Conservation (phyloP, 495 filamentous ascomycete species). For the Penicillium lividum region DNA sequence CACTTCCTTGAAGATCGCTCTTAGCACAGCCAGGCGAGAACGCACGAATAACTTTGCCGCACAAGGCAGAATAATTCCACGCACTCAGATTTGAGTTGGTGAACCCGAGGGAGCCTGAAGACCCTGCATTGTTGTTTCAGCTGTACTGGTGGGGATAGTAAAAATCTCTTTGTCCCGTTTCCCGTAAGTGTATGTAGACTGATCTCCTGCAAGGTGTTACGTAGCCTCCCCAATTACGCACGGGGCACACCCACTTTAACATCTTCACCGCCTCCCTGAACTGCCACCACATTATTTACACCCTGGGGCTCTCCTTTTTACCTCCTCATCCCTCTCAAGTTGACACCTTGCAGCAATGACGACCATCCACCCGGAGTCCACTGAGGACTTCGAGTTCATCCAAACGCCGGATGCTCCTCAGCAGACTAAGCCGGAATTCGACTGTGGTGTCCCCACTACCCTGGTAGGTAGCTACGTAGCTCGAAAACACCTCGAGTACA, state of each 20-base stretch:
- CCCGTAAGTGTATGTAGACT: too few species aligned
- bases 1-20: conserved; percentile 28
- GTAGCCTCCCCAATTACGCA: conserved; percentile 10
- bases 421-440: conserved; percentile 38
- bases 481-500: not conserved
- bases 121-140: not conserved
- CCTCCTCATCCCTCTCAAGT: conserved; percentile 27
- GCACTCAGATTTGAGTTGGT: not conserved
- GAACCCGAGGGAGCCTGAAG: not conserved
- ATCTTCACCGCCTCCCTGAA: conserved; percentile 28
- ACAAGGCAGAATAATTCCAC: not conserved
- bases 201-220: conserved; percentile 1
- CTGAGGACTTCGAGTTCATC: conserved; percentile 68
- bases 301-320: conserved; percentile 26
- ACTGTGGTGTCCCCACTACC: conserved; percentile 33
- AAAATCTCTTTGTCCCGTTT: not conserved
- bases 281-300: conserved; percentile 32
- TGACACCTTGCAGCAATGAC: conserved; percentile 40
- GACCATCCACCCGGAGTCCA: conserved; percentile 51
- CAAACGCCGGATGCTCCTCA: conserved; percentile 59
- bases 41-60: conserved; percentile 13
- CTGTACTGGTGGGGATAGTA: not conserved
- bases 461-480: conserved; percentile 22
- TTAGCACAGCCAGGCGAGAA: conserved; percentile 9
- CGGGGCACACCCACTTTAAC: conserved; percentile 10